Base-by-base conservation (phyloP, 768 basidiomycete species). In the Rhodosporidiobolus sp. region DNA sequence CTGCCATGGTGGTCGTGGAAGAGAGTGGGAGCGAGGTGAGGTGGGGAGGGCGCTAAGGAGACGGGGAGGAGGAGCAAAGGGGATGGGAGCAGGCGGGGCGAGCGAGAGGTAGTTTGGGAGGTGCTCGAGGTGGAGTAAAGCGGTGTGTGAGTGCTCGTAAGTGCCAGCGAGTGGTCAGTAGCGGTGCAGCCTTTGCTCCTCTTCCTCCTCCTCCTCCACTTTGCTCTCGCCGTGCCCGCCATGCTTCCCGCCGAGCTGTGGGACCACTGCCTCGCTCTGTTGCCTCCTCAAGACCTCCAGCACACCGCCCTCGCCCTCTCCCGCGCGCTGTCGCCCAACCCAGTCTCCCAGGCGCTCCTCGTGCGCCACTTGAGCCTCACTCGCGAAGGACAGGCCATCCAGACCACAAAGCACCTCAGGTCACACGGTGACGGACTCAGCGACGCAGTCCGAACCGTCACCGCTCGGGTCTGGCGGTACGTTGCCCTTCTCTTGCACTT, bases 171-270 rank as follows among this genome's bases (percentile, higher is more conserved):
- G 26, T 55, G 54, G 28, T 43, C 8, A 43, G 38, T 7, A 7
- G 38, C 8, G 14, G 8, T 9, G 14, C 9, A 38, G 20, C 56
- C 20, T 19, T 11, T 49, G 56, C 30, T 19, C 11, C 19, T 45
- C 24, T 45, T 5, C 32, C 45, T 59, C 63, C 2, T 9, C 28
- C n/a, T 22, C 28, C 60, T 61, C 46, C 5, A 16, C 30, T 5
- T 19, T n/a, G 9, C n/a, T 19, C 16, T 17, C 17, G 35, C 50
- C 26, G 54, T 59, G 52, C 32, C 45, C 9, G 10, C 5, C 30
- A 22, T 30, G 2, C 81, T 92, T 30, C 90, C 91, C 16, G 79
- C 86, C 7, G 90, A 92, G 80, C 83, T 92, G 14, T 88, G 89
- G 79, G 82, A 84, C 26, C 80, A 82, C 24, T 87, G 91, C 76